Conservation (phyloP, 2,329 filamentous ascomycete species). For the Eurotiales sp. region DNA sequence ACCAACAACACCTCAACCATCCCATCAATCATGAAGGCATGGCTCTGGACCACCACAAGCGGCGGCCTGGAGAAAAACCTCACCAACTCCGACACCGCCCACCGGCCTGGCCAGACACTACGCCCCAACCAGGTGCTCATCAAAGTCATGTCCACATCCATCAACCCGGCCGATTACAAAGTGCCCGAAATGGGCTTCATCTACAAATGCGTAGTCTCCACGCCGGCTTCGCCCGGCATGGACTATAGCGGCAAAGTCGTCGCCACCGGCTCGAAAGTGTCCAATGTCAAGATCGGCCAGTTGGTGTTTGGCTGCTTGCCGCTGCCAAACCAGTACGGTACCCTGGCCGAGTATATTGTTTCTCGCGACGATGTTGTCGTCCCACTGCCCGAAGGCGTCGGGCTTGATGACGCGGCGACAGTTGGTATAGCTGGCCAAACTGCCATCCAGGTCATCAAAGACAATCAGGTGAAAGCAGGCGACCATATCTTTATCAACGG, state of each 20-base stretch:
- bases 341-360: conserved; percentile 44
- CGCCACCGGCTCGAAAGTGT: conserved; percentile 27
- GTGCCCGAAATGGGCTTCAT: conserved; percentile 49
- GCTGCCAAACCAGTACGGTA: conserved; percentile 35
- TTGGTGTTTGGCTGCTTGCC: conserved; percentile 44
- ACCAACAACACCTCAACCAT: conserved; percentile 6
- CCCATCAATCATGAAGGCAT: conserved; percentile 52
- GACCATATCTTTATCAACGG: conserved; percentile 63
- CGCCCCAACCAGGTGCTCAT: conserved; percentile 51
- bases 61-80: conserved; percentile 54
- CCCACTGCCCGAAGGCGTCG: conserved; percentile 43
- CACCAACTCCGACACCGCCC: conserved; percentile 40
- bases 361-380: conserved; percentile 31
- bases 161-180: conserved; percentile 67
- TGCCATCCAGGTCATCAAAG: conserved; percentile 48
- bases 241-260: conserved; percentile 50
- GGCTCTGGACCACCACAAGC: conserved; percentile 50
- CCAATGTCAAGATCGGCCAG: conserved; percentile 29
- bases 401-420: conserved; percentile 39
- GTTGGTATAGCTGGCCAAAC: conserved; percentile 47
- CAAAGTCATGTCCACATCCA: conserved; percentile 49
- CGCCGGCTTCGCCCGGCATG: conserved; percentile 48
- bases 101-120: conserved; percentile 37
- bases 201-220: conserved; percentile 35
- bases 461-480: conserved; percentile 46